Base-by-base conservation (phyloP, 495 filamentous ascomycete genomes). In the Xylaria telfairii region DNA sequence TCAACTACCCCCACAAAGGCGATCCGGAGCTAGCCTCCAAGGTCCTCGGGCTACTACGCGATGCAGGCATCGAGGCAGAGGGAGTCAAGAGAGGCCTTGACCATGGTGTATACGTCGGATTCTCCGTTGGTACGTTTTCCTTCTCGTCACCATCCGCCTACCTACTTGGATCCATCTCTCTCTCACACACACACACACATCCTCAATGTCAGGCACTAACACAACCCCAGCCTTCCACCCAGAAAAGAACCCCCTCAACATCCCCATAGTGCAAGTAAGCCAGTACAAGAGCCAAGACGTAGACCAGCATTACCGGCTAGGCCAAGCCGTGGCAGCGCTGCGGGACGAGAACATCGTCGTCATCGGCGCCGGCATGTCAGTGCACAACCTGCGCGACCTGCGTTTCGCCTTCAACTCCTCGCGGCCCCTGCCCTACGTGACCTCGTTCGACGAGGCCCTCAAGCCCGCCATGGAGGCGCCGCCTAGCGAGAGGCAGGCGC, bases 321-420 rank as follows among this genome's bases (percentile, higher is more conserved):
- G 93, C 0, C 83, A 88, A 71, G 92, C 92, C 13, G 82, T 97
- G 4, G 77, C 88, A 2, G 72, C 80, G 28, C 88, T 96, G 6
- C 90, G 93, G 32, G 89, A 92, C 44, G 88, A 94, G 70, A 87
- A 88, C 56, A 86, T 96, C 60, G 82, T 92, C 41, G 89, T 96
- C 59, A 89, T 97, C 53, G 87, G 87, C 24, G 90, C 92, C 0
- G 93, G 94, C n/a, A 95, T 95, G 93, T 91, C 91, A 1, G 94
- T 94, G 28, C 93, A 96, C 75, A 96, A 96, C 76, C 84, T 95
- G 46, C 85, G 89, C n/a, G 92, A 94, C 73, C 28, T 91, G 70
- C 82, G 83, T 13, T 81, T 81, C 60, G 76, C 83, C 1, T 80
- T 76, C 63, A 84, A 80, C 6, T 79, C 82, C n/a, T 74, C 84